Base-by-base conservation (phyloP, 1,284 basidiomycete genomes). In the Puccinia horiana region DNA sequence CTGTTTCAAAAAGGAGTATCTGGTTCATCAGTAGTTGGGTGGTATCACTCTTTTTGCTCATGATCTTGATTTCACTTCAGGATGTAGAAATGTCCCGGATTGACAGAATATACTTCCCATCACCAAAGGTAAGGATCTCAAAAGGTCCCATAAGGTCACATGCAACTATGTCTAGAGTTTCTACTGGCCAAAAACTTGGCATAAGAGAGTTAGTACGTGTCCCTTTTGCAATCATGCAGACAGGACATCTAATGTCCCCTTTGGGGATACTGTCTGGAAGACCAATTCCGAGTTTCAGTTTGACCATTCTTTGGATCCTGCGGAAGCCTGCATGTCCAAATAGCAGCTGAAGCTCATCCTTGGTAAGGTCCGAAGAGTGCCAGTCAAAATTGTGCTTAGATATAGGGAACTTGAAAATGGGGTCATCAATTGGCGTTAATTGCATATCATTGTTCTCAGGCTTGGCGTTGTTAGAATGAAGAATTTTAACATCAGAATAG, bases 61-160 rank as follows among this genome's bases (percentile, higher is more conserved):
- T 12, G 23, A 56, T 58, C 5, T 58, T 56, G 23, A 44, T 40
- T 20, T 76, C 74, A 74, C 72, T 74, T 26, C 54, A 74, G 3
- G 44, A 47, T 3, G 20, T 49, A 1, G 23, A 18, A 18, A 74
- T 6, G 18, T 74, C 72, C 8, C 72, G 1, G 35, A 74, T 52
- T 1, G 72, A 26, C 5, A 74, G 47, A 12, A 56, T 26, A 74
- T 74, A 74, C 12, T 23, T 20, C 1, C 72, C 72, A 1, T 32
- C 26, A 14, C 52, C 72, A 35, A 74, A 54, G 20, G 52, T 49
- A 4, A 16, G 29, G 6, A 44, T 35, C n/a, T 73, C 70, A 12
- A 73, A 49, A n/a, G 70, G 70, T 26, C 70, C 70, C 42, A 73
- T 49, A 4, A 54, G 29, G n/a, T 73, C 70, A 58, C 37, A 61